phyloP scores from a whole-genome alignment of 345 rosid species.

The Linum usitatissimum region DNA sequence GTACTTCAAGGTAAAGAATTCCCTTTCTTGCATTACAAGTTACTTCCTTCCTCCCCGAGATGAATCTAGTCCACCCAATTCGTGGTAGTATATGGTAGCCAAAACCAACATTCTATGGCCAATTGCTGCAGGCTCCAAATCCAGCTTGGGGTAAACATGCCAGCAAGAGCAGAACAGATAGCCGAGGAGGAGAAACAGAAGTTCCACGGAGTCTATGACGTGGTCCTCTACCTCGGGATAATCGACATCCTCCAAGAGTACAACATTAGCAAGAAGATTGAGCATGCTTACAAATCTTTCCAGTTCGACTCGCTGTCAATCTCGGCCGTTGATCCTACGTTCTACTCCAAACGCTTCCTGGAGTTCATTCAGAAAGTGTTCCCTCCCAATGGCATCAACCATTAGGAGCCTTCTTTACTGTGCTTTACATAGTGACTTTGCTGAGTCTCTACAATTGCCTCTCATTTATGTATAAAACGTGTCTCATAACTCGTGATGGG shows the following conservation, averaged over 20 bases:
- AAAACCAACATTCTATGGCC: too few relatives aligned
- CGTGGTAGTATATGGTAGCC: too few relatives aligned
- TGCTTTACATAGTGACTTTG: too few relatives aligned
- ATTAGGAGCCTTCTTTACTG: neutral
- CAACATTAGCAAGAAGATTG: conserved; percentile 81
- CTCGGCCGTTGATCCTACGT: conserved; percentile 83
- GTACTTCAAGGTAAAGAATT: conserved; percentile 72
- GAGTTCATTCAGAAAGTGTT: conserved; percentile 76
- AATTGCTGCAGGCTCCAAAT: conserved; percentile 56
- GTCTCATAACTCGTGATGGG: too few relatives aligned
- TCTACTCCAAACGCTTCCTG: conserved; percentile 73
- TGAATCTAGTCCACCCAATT: too few relatives aligned
- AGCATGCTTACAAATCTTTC: conserved; percentile 86
- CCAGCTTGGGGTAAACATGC: conserved; percentile 97
- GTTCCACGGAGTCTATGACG: conserved; percentile 61
- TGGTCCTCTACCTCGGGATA: conserved; percentile 80
- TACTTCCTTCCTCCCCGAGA: too few relatives aligned
- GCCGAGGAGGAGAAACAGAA: conserved; percentile 62
- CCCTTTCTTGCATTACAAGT: too few relatives aligned
- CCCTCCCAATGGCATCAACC: conserved; percentile 31
- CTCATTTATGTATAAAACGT: too few relatives aligned
- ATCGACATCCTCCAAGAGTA: conserved; percentile 92
- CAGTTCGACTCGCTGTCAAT: conserved; percentile 80
- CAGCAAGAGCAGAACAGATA: conserved; percentile 78
- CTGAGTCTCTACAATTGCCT: too few relatives aligned